These are phyloP conservation scores for Penicillium sclerotigenum DNA, from an alignment of 2,329 filamentous ascomycete species.

Conservation along the genomic window DNA sequence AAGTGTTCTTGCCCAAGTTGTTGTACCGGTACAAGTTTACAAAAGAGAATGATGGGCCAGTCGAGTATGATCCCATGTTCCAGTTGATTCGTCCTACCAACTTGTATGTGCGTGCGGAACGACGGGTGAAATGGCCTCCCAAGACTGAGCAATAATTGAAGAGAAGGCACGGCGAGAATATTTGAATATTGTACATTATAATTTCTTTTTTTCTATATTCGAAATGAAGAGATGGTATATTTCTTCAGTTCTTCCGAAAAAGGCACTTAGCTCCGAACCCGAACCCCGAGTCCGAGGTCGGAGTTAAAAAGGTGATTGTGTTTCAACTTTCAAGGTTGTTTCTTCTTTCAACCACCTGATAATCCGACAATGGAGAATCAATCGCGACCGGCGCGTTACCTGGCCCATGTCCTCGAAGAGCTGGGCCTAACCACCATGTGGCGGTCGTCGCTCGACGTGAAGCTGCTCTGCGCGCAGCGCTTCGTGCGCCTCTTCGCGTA, in stretches of 20 bases:
- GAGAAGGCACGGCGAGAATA: not conserved
- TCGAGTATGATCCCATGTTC: conserved; percentile 41
- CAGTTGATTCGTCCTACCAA: conserved; percentile 29
- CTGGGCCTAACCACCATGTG: conserved; percentile 39
- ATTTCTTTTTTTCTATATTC: not conserved
- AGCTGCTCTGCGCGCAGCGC: conserved; percentile 41
- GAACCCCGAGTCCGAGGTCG: not conserved
- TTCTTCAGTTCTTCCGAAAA: not conserved
- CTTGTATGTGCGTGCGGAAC: conserved; percentile 25
- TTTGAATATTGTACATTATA: conserved; percentile 1
- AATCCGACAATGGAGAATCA: conserved; percentile 1
- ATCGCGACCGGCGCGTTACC: conserved; percentile 3
- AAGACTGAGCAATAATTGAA: conserved; percentile 8
- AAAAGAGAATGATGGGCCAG: conserved; percentile 48
- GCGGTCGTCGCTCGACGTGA: conserved; percentile 37
- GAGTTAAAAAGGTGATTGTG: not conserved
- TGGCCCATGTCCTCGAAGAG: conserved; percentile 26
- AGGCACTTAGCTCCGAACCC: conserved; percentile 3
- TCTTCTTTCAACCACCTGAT: not conserved
- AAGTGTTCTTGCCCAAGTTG: conserved; percentile 55
- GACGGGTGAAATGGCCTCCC: conserved; percentile 27
- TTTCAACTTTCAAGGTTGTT: not conserved
- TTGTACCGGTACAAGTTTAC: conserved; percentile 58
- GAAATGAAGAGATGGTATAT: not conserved
- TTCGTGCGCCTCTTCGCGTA: conserved; percentile 62